Conservation (phyloP, 2,329 filamentous ascomycete species). For the Phialemoniopsis sp. region DNA sequence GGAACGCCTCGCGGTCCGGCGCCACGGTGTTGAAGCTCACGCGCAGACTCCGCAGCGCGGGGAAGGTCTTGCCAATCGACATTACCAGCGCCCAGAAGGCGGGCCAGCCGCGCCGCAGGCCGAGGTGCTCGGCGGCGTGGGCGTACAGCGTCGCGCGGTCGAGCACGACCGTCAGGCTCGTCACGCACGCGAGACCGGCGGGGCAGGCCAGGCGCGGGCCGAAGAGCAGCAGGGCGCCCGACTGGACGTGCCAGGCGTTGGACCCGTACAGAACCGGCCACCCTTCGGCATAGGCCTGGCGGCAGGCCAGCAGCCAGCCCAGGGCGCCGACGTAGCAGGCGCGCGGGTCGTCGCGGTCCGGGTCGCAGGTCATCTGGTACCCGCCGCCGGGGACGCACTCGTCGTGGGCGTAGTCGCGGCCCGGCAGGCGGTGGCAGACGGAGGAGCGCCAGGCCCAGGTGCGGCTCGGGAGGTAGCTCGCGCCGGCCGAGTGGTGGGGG, state of each 20-base stretch:
- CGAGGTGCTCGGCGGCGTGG: background rate
- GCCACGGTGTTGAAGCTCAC: background rate
- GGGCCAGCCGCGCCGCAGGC: background rate
- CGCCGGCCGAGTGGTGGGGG: slow-evolving; percentile 4
- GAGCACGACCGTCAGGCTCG: background rate
- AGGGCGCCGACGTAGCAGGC: slow-evolving; percentile 18
- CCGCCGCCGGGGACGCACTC: slow-evolving; percentile 1
- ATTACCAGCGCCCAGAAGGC: background rate
- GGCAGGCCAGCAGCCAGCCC: slow-evolving; percentile 22
- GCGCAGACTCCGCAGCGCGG: background rate
- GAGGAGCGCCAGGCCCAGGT: slow-evolving; percentile 19
- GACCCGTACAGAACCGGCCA: slow-evolving; percentile 19
- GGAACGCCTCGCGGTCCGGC: background rate
- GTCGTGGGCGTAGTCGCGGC: slow-evolving; percentile 10
- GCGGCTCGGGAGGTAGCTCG: slow-evolving; percentile 3
- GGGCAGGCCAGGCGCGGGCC: background rate
- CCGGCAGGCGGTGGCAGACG: slow-evolving; percentile 16
- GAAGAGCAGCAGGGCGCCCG: background rate
- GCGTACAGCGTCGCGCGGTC: background rate
- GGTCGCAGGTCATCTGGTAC: slow-evolving; percentile 7
- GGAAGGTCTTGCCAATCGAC: background rate
- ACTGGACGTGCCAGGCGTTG: slow-evolving; percentile 18
- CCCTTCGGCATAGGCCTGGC: slow-evolving; percentile 21
- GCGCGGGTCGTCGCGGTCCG: slow-evolving; percentile 4
- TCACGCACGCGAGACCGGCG: background rate